phyloP scores from a whole-genome alignment of 495 filamentous ascomycete species.

The Clavariopsis aquatica region DNA sequence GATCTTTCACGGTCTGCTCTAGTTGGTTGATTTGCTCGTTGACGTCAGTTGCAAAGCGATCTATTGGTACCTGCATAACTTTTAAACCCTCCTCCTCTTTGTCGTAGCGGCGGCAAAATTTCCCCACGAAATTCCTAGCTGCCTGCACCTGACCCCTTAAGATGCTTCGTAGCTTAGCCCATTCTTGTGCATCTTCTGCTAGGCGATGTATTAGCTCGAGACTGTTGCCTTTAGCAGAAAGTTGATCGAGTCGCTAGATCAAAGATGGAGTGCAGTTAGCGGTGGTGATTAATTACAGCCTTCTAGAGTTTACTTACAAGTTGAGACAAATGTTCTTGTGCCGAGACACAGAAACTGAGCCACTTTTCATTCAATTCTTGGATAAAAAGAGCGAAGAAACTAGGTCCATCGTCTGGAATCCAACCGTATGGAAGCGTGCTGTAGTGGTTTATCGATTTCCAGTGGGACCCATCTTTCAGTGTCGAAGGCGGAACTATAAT shows the following conservation, averaged over 20 bases:
- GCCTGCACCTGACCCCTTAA: not conserved
- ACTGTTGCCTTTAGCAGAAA: not conserved
- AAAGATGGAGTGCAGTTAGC: not conserved
- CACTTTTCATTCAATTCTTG: not conserved
- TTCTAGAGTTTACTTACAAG: not conserved
- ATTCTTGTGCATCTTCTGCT: not conserved
- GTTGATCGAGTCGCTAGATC: not conserved
- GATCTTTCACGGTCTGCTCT: not conserved
- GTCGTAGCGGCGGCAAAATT: not conserved
- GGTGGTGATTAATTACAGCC: not conserved
- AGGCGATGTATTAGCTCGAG: not conserved
- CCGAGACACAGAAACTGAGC: not conserved
- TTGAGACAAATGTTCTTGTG: not conserved
- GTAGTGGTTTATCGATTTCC: not conserved
- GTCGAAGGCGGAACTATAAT: not conserved
- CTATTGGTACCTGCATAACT: not conserved
- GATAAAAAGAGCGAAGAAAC: not conserved
- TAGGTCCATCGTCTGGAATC: not conserved
- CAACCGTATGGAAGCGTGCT: not conserved
- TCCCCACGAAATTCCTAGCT: not conserved
- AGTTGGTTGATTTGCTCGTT: not conserved
- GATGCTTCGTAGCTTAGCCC: not conserved
- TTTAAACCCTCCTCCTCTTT: not conserved
- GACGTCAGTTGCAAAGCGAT: not conserved
- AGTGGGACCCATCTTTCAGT: not conserved